These are phyloP conservation scores for Nelumbo lutea DNA, from an alignment of 164 flowering plant genomes.

Conservation along the genomic window DNA sequence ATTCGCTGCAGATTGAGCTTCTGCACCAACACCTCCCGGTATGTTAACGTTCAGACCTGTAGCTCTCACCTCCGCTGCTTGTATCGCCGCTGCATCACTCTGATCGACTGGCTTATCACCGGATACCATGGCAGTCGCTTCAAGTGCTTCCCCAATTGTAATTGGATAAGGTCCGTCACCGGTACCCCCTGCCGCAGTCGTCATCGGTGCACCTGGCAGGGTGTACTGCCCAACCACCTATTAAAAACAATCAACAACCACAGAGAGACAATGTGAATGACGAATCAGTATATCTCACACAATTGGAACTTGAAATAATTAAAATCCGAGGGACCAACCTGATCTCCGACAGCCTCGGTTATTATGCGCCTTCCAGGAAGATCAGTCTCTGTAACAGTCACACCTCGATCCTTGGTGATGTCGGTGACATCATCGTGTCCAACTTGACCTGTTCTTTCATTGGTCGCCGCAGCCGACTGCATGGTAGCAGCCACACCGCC, in stretches of 20 bases:
- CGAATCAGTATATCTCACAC: not conserved
- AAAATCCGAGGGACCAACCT: constrained; percentile 19
- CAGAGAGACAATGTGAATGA: not conserved
- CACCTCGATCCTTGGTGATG: constrained; percentile 22
- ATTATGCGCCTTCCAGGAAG: constrained; percentile 20
- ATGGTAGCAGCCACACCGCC: constrained; percentile 52
- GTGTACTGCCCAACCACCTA: too few relatives aligned
- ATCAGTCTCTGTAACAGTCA: constrained; percentile 13
- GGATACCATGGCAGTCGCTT: constrained; percentile 28
- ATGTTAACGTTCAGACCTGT: constrained; percentile 15
- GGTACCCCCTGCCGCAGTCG: not conserved
- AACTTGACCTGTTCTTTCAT: constrained; percentile 31
- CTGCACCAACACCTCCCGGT: constrained; percentile 14
- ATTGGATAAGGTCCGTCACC: not conserved
- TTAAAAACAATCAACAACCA: too few relatives aligned
- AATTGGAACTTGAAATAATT: too few relatives aligned
- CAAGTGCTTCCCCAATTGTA: constrained; percentile 11
- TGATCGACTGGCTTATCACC: constrained; percentile 45
- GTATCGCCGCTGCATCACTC: constrained; percentile 7
- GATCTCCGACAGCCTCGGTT: constrained; percentile 39
- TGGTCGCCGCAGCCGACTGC: constrained; percentile 41
- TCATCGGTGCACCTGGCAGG: not conserved
- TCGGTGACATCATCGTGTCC: constrained; percentile 13
- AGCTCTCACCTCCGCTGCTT: constrained; percentile 47
- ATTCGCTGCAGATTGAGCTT: constrained; percentile 43